These are phyloP conservation scores for Anacardium occidentale DNA, from an alignment of 345 rosid species.

Conservation along the genomic window DNA sequence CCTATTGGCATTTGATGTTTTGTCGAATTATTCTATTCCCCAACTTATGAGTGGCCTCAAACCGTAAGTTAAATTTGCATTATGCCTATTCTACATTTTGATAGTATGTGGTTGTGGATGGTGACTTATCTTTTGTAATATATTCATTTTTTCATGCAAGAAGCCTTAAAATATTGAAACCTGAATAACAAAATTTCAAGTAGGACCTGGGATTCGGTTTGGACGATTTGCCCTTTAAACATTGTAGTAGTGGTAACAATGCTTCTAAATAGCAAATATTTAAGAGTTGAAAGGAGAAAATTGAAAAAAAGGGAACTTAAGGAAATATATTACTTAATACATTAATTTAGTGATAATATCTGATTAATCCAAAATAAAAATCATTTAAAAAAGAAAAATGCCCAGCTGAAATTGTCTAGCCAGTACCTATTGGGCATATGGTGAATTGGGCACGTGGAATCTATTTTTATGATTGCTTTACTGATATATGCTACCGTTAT, in stretches of 20 bases:
- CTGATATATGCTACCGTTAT: background rate
- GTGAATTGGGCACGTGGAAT: background rate
- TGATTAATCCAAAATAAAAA: background rate
- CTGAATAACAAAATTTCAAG: background rate
- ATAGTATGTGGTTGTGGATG: background rate
- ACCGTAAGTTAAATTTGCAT: background rate
- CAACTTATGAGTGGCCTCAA: background rate
- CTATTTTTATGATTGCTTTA: background rate
- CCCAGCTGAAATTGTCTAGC: background rate
- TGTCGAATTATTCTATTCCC: background rate
- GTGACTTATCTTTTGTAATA: background rate
- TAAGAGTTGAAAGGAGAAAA: background rate
- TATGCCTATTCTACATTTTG: background rate
- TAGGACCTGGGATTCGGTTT: background rate
- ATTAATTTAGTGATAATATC: too few relatives aligned
- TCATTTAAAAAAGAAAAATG: too few relatives aligned
- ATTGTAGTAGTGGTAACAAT: background rate
- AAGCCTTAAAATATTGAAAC: background rate
- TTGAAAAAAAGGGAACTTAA: background rate
- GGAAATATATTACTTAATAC: too few relatives aligned
- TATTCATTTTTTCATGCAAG: background rate
- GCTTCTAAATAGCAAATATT: too few relatives aligned
- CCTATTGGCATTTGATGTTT: background rate
- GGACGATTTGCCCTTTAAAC: background rate
- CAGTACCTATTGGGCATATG: background rate